Conservation (phyloP, 2,329 filamentous ascomycete species). For the Ophidiomyces ophidiicola region DNA sequence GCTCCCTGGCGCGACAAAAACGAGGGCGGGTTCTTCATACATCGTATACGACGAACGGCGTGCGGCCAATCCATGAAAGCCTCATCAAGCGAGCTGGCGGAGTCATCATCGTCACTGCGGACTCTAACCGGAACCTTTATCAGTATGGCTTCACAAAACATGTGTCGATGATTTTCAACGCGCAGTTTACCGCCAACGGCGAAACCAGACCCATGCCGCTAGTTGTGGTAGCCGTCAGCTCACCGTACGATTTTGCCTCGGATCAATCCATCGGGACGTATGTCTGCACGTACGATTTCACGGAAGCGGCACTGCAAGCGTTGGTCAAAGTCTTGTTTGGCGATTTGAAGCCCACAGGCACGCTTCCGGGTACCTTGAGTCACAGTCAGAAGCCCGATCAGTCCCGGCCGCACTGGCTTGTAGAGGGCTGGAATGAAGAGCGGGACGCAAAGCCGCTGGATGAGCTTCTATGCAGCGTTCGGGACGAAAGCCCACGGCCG, state of each 20-base stretch:
- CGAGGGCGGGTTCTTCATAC: constrained; percentile 83
- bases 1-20: constrained; percentile 71
- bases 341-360: constrained; percentile 48
- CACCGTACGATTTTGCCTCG: constrained; percentile 92
- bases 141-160: constrained; percentile 94
- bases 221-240: constrained; percentile 85
- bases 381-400: constrained; percentile 80
- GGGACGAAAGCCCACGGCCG: constrained; percentile 51
- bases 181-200: constrained; percentile 29
- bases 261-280: constrained; percentile 84
- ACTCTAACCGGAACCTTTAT: constrained; percentile 87
- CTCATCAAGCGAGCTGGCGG: constrained; percentile 77
- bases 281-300: constrained; percentile 92
- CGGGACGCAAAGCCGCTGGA: constrained; percentile 63
- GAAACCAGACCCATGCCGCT: constrained; percentile 53
- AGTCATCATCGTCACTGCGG: constrained; percentile 82
- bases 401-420: constrained; percentile 88
- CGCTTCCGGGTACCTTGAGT: constrained; percentile 58
- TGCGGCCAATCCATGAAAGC: constrained; percentile 85
- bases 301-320: constrained; percentile 76
- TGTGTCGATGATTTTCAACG: constrained; percentile 76
- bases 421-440: constrained; percentile 73
- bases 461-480: constrained; percentile 58
- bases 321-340: constrained; percentile 75
- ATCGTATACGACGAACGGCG: constrained; percentile 86